Percentiles rank a stretch among this genome's conserved stretches.
These are phyloP conservation scores for Senna siamea DNA, from an alignment of 306 rosid species.

Conservation along the genomic window DNA sequence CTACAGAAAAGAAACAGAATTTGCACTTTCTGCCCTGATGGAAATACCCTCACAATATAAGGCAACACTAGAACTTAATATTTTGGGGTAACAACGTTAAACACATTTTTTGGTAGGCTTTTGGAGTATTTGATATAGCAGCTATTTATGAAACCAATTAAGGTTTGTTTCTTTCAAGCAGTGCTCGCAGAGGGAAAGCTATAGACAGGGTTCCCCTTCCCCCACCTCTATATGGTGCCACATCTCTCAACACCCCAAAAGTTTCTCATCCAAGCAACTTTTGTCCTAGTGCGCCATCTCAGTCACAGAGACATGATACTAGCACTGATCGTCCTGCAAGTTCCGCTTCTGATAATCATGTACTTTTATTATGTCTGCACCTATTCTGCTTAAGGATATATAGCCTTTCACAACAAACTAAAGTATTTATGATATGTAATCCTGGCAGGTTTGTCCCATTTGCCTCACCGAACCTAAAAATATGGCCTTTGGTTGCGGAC, in stretches of 20 bases:
- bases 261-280: constrained; percentile 53
- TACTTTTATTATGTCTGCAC: constrained; percentile 37
- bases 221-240: constrained; percentile 76
- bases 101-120: neutral
- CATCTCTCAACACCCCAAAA: constrained; percentile 58
- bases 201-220: constrained; percentile 84
- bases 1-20: constrained; percentile 84
- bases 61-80: constrained; percentile 77
- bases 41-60: constrained; percentile 94
- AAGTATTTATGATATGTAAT: constrained; percentile 33
- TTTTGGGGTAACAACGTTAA: constrained; percentile 74
- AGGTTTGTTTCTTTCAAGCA: constrained; percentile 39
- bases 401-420: neutral
- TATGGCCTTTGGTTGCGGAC: constrained; percentile 97
- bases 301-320: constrained; percentile 38
- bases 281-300: constrained; percentile 64
- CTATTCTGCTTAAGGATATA: neutral
- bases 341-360: constrained; percentile 72
- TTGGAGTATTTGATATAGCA: constrained; percentile 31
- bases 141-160: constrained; percentile 28
- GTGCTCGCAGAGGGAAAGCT: constrained; percentile 66
- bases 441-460: constrained; percentile 76
- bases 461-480: constrained; percentile 69
- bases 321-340: constrained; percentile 45
- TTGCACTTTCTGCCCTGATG: constrained; percentile 88